A percentile compares a stretch with the other conserved stretches of the same genome.
phyloP scores from a whole-genome alignment of 2,329 filamentous ascomycete species.

The Cladophialophora exuberans region DNA sequence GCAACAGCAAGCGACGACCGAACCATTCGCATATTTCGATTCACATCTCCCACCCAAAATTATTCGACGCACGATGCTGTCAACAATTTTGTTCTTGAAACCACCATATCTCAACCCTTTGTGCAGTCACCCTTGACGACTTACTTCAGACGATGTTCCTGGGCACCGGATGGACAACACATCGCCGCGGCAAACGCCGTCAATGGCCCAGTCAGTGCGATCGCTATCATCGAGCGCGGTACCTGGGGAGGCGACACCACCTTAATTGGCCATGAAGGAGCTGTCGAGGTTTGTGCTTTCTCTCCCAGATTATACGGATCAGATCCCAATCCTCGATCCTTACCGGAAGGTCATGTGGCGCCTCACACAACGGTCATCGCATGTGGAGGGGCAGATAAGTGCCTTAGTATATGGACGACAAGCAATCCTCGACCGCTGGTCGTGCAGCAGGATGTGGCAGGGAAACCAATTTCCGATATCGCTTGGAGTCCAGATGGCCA shows the following conservation, averaged over 20 bases:
- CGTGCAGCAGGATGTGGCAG: constrained; percentile 83
- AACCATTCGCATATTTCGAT: constrained; percentile 94
- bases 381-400: constrained; percentile 95
- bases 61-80: constrained; percentile 93
- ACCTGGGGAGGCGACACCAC: constrained; percentile 97
- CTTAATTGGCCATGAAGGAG: constrained; percentile 93
- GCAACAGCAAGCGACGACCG: constrained; percentile 96
- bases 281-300: constrained; percentile 96
- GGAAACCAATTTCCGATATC: constrained; percentile 91
- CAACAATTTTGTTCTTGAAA: constrained; percentile 93
- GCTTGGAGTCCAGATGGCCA: constrained; percentile 93
- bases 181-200: constrained; percentile 97
- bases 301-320: constrained; percentile 87
- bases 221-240: constrained; percentile 90
- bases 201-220: constrained; percentile 94
- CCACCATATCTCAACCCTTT: constrained; percentile 87
- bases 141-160: constrained; percentile 94
- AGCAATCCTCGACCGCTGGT: constrained; percentile 89
- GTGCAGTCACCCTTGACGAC: constrained; percentile 90
- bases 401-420: constrained; percentile 95
- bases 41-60: constrained; percentile 87
- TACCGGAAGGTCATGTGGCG: constrained; percentile 45
- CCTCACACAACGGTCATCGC: constrained; percentile 86
- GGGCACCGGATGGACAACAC: constrained; percentile 96
- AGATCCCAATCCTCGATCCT: constrained; percentile 62